Base-by-base conservation (phyloP, 768 basidiomycete genomes). In the Melanogaster broomeanus region DNA sequence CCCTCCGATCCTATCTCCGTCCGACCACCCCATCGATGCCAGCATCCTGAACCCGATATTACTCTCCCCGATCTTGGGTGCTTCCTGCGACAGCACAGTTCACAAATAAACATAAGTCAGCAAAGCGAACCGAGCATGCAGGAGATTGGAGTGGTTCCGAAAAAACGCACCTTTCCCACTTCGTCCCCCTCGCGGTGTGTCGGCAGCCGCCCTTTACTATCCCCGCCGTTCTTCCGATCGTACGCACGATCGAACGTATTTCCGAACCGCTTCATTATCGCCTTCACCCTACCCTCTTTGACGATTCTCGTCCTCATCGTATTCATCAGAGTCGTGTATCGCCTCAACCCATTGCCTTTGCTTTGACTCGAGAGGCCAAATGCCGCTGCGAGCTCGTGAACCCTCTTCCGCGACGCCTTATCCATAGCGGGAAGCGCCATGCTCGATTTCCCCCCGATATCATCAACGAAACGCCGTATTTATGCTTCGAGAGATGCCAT, bases 41-140 rank as follows among this genome's bases (percentile, higher is more conserved):
- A 98, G 66, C 83, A 98, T 81, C 72, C 72, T 82, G 74, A 96
- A 97, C 0, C 96, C 96, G 43, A 94, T 62, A 59, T 98, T 98
- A 2, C 81, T 73, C 56, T 80, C 75, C 13, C 81, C 85, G 48
- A 98, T 87, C 72, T 86, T 92, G 2, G 89, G 89, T 13, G 91
- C 92, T 42, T 85, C 85, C 78, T 88, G 27, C 45, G 15, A 13
- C 21, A 15, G 7, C 31, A 30, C n/a, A n/a, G n/a, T n/a, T n/a
- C 12, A 35, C 30, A 16, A 38, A 18, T 27, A 5, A 3, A 8
- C 7, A 11, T 25, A 6, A 42, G 41, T 30, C 16, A 2, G 27
- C 22, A 11, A 47, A 21, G n/a, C n/a, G n/a, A n/a, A n/a, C n/a
- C n/a, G n/a, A n/a, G n/a, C n/a, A n/a, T 25, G 22, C 38, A 41